Conservation (phyloP, 2,329 filamentous ascomycete genomes). For the Thelonectria rubi region DNA sequence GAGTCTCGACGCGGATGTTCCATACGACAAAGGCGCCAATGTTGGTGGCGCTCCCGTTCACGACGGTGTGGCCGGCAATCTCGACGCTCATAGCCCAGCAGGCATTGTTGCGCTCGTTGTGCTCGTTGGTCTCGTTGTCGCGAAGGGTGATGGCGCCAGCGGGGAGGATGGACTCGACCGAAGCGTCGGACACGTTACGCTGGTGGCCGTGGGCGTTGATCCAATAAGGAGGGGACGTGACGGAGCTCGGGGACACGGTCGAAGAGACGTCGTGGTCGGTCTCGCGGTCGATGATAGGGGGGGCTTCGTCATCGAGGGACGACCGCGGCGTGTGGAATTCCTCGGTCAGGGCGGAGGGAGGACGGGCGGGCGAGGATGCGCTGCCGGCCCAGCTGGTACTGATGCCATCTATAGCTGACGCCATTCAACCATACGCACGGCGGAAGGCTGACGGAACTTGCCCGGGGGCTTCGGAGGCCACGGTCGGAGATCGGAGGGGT, state of each 20-base stretch:
- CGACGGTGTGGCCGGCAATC: constrained; percentile 64
- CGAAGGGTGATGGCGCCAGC: constrained; percentile 67
- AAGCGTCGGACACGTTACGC: constrained; percentile 55
- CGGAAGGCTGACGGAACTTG: constrained; percentile 22
- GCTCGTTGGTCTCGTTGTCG: constrained; percentile 67
- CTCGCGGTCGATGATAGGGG: constrained; percentile 23
- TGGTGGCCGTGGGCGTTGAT: constrained; percentile 47
- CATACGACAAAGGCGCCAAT: constrained; percentile 94
- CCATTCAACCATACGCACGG: constrained; percentile 47
- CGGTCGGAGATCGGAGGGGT: constrained; percentile 5
- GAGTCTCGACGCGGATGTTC: constrained; percentile 87
- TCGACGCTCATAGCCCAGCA: constrained; percentile 73
- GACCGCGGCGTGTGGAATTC: constrained; percentile 42
- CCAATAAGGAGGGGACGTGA: constrained; percentile 58
- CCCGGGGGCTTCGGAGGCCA: constrained; percentile 3
- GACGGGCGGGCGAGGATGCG: constrained; percentile 30
- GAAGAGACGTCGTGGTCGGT: constrained; percentile 36
- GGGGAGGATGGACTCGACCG: constrained; percentile 59
- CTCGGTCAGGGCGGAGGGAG: constrained; percentile 30
- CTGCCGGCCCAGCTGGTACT: constrained; percentile 33
- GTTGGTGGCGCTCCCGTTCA: constrained; percentile 65
- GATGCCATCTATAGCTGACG: constrained; percentile 43
- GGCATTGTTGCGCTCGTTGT: constrained; percentile 61
- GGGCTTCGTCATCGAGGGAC: constrained; percentile 35
- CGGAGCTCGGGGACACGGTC: constrained; percentile 41